These are phyloP conservation scores for Asterella californica DNA, from an alignment of 225 moss, liverwort and hornwort genomes.

Conservation along the genomic window DNA sequence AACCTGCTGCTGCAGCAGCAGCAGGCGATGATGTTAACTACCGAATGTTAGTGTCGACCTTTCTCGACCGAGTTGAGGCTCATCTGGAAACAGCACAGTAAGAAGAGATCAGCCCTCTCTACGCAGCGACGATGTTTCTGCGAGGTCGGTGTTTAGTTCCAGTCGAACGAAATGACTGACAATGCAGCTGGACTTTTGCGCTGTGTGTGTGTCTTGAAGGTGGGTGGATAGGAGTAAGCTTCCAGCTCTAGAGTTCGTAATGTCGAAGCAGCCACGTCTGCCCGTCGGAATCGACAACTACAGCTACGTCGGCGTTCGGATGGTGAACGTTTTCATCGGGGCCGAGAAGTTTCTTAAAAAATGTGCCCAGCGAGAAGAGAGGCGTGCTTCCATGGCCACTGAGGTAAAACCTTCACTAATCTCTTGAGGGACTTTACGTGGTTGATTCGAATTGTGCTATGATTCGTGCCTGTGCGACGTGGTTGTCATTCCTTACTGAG, in stretches of 20 bases:
- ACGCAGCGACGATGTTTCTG: too few species aligned
- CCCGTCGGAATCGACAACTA: constrained; percentile 52
- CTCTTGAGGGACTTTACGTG: not conserved
- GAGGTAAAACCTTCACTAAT: constrained; percentile 31
- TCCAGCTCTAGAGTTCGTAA: constrained; percentile 85
- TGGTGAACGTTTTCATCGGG: constrained; percentile 74
- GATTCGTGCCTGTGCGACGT: not conserved
- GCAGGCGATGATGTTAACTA: too few species aligned
- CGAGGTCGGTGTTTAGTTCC: not conserved
- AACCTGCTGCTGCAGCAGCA: too few species aligned
- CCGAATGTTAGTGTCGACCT: too few species aligned
- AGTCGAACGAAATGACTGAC: not conserved
- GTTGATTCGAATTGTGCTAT: not conserved
- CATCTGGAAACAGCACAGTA: too few species aligned
- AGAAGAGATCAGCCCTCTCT: too few species aligned
- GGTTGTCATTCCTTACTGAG: not conserved
- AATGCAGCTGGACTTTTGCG: not conserved
- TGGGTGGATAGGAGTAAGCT: constrained; percentile 70
- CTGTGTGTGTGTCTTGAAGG: constrained; percentile 44
- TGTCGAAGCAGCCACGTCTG: constrained; percentile 89
- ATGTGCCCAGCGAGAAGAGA: constrained; percentile 55
- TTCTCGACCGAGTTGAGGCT: not conserved
- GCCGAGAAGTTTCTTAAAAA: constrained; percentile 73
- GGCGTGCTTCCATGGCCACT: constrained; percentile 37
- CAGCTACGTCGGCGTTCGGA: constrained; percentile 67